Evolutionary conservation across 75 land plant genomes (phyloP).

Genomic region (Sequoia sempervirens): DNA sequence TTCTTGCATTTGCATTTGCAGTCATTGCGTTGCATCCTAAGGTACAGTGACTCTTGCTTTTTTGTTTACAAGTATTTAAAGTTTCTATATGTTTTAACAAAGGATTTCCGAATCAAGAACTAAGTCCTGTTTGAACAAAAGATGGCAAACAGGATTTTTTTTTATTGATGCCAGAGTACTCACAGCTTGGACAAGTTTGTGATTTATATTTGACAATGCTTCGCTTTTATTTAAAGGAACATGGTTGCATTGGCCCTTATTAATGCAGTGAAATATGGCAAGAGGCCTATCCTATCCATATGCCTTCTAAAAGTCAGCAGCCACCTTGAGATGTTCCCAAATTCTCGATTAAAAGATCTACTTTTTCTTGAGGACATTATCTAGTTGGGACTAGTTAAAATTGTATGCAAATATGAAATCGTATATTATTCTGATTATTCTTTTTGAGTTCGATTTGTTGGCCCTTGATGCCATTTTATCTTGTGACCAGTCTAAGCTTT

Average conservation of each 20-base stretch:
- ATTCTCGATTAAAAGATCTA: background rate
- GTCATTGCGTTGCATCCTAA: constrained; percentile 62
- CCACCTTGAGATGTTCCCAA: background rate
- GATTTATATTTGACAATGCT: background rate
- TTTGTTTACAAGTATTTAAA: constrained; percentile 1
- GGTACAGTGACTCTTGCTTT: constrained; percentile 27
- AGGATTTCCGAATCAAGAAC: background rate
- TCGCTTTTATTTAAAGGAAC: background rate
- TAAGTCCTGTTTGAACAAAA: background rate
- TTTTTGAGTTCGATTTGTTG: background rate
- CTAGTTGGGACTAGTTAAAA: background rate
- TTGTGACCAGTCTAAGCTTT: background rate
- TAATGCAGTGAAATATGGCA: background rate
- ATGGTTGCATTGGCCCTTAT: background rate
- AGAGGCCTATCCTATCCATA: background rate
- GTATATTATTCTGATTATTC: background rate
- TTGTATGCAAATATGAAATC: background rate
- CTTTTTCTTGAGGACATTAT: background rate
- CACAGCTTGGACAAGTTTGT: background rate
- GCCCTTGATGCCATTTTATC: background rate
- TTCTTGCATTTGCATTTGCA: constrained; percentile 71
- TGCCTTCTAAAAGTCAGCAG: background rate
- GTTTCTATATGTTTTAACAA: background rate
- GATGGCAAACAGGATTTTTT: background rate
- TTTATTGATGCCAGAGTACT: background rate